Conservation (phyloP, 139 green algal species). For the Picochlorum sp. region DNA sequence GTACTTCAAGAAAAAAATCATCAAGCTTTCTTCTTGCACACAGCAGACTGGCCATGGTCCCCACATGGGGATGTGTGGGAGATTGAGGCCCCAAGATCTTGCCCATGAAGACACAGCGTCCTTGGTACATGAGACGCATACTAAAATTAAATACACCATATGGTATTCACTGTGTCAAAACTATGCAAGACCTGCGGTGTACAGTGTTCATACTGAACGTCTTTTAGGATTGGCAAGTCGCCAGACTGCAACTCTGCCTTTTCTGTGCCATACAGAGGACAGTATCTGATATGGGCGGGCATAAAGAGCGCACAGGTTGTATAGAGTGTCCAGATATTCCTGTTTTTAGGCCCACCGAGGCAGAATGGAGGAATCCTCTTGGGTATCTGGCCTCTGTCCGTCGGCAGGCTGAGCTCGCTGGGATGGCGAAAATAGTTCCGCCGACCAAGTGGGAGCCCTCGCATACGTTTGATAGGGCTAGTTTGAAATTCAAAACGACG, state of each 20-base stretch:
- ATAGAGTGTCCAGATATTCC: slow-evolving; percentile 34
- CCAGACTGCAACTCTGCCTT: too few species aligned
- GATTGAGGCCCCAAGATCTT: too few species aligned
- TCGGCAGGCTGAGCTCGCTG: slow-evolving; percentile 38
- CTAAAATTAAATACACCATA: background rate
- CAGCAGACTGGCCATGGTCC: too few species aligned
- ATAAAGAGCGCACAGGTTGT: background rate
- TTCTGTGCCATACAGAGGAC: background rate
- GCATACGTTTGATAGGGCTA: slow-evolving; percentile 48
- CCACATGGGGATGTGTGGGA: too few species aligned
- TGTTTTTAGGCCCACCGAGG: slow-evolving; percentile 51
- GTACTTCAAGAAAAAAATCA: too few species aligned
- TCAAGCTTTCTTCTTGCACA: too few species aligned
- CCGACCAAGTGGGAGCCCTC: slow-evolving; percentile 53
- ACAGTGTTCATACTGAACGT: too few species aligned
- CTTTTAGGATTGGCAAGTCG: too few species aligned
- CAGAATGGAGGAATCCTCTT: slow-evolving; percentile 64
- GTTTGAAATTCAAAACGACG: slow-evolving; percentile 57
- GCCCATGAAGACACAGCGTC: too few species aligned
- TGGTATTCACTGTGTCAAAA: too few species aligned
- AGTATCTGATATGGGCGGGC: background rate
- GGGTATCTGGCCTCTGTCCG: slow-evolving; percentile 55
- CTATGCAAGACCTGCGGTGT: too few species aligned
- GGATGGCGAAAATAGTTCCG: slow-evolving; percentile 66
- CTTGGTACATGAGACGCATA: too few species aligned